These are phyloP conservation scores for Kluyveromyces dobzhanskii DNA, from an alignment of 805 yeast genomes.

Conservation along the genomic window DNA sequence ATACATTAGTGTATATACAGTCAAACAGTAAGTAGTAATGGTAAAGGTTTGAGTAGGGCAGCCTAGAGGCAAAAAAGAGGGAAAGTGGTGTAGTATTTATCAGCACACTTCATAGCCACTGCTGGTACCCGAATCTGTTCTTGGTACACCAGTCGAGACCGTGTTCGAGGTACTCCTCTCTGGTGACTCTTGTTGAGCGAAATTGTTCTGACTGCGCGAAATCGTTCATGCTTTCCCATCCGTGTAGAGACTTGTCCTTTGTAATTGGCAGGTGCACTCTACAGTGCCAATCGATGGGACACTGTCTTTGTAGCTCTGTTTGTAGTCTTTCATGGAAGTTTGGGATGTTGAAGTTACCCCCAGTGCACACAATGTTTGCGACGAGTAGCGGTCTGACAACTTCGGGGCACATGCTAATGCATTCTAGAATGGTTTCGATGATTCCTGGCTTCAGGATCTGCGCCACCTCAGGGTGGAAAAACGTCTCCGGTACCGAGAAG, in stretches of 20 bases:
- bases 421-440: slow-evolving; percentile 58
- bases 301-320: slow-evolving; percentile 53
- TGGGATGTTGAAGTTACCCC: slow-evolving; percentile 71
- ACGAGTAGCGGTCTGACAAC: slow-evolving; percentile 64
- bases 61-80: too few relatives aligned
- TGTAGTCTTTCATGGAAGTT: slow-evolving; percentile 58
- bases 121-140: slow-evolving; percentile 35
- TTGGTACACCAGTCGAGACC: slow-evolving; percentile 48
- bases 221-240: slow-evolving; percentile 50
- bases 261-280: slow-evolving; percentile 32
- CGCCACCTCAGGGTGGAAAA: slow-evolving; percentile 77
- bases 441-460: slow-evolving; percentile 76
- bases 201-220: slow-evolving; percentile 35
- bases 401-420: slow-evolving; percentile 64
- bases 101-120: slow-evolving; percentile 25
- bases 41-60: too few relatives aligned
- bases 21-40: too few relatives aligned
- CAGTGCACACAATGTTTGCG: slow-evolving; percentile 71
- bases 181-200: slow-evolving; percentile 51
- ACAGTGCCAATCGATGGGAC: slow-evolving; percentile 66
- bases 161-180: slow-evolving; percentile 77
- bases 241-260: slow-evolving; percentile 35
- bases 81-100: too few relatives aligned
- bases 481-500: slow-evolving; percentile 77
- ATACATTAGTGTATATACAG: too few relatives aligned